phyloP scores from a whole-genome alignment of 352 stramenopile genomes.

The Saprolegnia diclina region DNA sequence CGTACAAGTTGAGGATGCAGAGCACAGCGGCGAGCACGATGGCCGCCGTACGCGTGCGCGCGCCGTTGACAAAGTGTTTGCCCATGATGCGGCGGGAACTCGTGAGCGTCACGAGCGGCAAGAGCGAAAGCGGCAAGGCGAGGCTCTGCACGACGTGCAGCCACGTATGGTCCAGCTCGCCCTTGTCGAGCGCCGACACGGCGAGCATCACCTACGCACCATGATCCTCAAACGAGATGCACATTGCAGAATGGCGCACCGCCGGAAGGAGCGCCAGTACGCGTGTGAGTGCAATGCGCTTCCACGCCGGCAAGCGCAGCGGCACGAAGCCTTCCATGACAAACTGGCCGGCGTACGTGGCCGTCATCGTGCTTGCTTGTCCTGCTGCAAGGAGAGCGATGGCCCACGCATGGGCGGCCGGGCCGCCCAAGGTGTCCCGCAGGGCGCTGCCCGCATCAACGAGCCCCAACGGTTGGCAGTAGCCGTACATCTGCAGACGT shows the following conservation, averaged over 20 bases:
- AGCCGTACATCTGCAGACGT: constrained; percentile 39
- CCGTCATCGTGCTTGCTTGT: constrained; percentile 89
- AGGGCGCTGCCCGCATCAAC: constrained; percentile 62
- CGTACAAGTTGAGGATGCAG: constrained; percentile 47
- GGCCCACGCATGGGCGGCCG: constrained; percentile 77
- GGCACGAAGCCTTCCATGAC: constrained; percentile 93
- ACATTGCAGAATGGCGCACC: constrained; percentile 27
- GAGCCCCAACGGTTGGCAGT: constrained; percentile 79
- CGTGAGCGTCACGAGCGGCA: constrained; percentile 79
- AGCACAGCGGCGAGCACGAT: constrained; percentile 45
- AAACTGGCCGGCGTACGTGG: constrained; percentile 91
- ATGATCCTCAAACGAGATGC: too few species aligned
- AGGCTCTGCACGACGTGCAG: constrained; percentile 86
- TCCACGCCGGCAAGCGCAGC: constrained; percentile 70
- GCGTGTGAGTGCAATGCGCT: constrained; percentile 81
- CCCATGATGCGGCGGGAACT: constrained; percentile 56
- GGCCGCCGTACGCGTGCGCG: constrained; percentile 30
- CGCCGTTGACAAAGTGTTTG: constrained; percentile 35
- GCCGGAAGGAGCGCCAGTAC: constrained; percentile 77
- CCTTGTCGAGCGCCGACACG: constrained; percentile 40
- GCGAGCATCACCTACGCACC: constrained; percentile 39
- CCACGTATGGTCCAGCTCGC: constrained; percentile 69
- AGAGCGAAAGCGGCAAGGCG: constrained; percentile 78
- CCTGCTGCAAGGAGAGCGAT: constrained; percentile 88
- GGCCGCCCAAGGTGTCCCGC: constrained; percentile 46